phyloP scores from a whole-genome alignment of 2,329 filamentous ascomycete species.

The Arachnomyces sp. region DNA sequence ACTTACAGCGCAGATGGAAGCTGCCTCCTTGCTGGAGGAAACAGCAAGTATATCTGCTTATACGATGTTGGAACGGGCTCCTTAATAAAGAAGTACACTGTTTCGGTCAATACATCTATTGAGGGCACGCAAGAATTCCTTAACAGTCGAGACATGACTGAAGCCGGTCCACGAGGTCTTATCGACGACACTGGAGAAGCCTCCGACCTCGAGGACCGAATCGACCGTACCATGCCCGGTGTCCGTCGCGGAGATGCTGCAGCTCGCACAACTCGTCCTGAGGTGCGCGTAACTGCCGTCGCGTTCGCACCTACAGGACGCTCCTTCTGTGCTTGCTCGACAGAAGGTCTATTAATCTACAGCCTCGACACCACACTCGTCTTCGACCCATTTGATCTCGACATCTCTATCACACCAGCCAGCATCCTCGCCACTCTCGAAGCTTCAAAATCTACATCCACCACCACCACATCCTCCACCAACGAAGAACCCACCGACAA shows the following conservation, averaged over 20 bases:
- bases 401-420: conserved; percentile 84
- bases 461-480: conserved; percentile 11
- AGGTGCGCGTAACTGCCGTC: conserved; percentile 75
- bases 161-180: conserved; percentile 76
- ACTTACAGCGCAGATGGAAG: conserved; percentile 87
- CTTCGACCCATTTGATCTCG: conserved; percentile 94
- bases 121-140: conserved; percentile 96
- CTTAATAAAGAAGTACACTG: conserved; percentile 87
- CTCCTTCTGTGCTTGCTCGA: conserved; percentile 88
- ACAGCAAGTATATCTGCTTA: conserved; percentile 97
- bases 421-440: conserved; percentile 68
- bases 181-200: conserved; percentile 82
- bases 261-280: conserved; percentile 63
- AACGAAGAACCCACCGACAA: conserved; percentile 19
- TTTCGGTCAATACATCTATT: conserved; percentile 89
- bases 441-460: conserved; percentile 27
- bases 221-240: conserved; percentile 72
- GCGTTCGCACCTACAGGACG: conserved; percentile 83
- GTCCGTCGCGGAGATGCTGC: conserved; percentile 82
- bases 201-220: conserved; percentile 78
- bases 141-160: conserved; percentile 84
- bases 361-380: conserved; percentile 74
- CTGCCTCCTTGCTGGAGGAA: conserved; percentile 82
- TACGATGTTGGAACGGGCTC: conserved; percentile 93
- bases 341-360: conserved; percentile 89